phyloP scores from a whole-genome alignment of 2,329 filamentous ascomycete genomes.

The Apiospora kogelbergensis region DNA sequence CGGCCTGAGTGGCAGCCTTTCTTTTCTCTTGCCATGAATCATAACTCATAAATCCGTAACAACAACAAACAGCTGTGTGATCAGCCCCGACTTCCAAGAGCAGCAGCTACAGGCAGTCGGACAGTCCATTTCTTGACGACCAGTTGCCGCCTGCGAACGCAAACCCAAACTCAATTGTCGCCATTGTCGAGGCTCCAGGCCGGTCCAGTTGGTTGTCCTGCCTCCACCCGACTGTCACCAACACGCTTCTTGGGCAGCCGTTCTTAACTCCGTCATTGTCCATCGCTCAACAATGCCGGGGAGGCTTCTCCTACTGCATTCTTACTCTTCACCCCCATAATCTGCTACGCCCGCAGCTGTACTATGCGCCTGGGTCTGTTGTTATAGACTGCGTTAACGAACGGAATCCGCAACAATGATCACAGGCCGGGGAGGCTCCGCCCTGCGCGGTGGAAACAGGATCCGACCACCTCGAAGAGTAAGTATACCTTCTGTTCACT shows the following conservation, averaged over 20 bases:
- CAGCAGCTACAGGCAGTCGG: no score
- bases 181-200: neutral
- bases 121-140: neutral
- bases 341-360: neutral
- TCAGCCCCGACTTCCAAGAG: neutral
- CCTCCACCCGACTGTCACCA: neutral
- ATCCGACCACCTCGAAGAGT: conserved; percentile 34
- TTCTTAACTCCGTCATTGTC: neutral
- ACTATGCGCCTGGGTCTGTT: neutral
- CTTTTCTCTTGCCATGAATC: neutral
- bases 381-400: neutral
- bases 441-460: conserved; percentile 26
- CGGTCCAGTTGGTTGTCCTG: neutral
- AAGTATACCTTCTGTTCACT: conserved; percentile 16
- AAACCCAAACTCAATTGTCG: no score
- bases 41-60: neutral
- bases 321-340: neutral
- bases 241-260: neutral
- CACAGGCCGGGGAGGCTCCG: conserved; percentile 31
- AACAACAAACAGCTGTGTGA: neutral
- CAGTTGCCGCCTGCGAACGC: neutral
- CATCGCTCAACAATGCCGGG: neutral
- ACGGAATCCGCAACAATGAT: conserved; percentile 25
- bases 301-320: conserved; percentile 1
- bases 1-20: neutral